These are phyloP conservation scores for Globisporangium recalcitrans DNA, from an alignment of 352 stramenopile species.

Conservation along the genomic window DNA sequence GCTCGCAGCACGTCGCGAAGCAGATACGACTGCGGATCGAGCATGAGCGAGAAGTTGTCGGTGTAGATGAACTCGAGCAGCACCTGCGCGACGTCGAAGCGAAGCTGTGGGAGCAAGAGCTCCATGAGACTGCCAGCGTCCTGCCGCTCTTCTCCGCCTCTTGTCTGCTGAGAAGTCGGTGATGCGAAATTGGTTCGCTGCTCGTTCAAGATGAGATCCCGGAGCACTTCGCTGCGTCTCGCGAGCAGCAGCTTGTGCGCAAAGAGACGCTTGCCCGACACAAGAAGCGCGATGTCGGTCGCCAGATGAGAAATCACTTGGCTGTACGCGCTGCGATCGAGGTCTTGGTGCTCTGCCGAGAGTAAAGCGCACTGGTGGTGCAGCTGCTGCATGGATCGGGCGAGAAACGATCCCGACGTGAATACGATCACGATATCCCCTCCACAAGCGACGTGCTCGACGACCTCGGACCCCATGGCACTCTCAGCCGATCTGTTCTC, in stretches of 20 bases:
- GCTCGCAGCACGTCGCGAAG: constrained; percentile 55
- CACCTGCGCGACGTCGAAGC: constrained; percentile 42
- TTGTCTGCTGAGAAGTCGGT: not conserved
- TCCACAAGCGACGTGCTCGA: constrained; percentile 48
- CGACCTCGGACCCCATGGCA: constrained; percentile 26
- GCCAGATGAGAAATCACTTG: constrained; percentile 6
- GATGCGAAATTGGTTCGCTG: constrained; percentile 18
- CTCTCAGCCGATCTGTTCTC: not conserved
- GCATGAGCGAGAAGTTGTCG: constrained; percentile 43
- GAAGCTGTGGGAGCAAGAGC: constrained; percentile 43
- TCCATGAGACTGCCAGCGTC: constrained; percentile 24
- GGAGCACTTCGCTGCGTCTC: constrained; percentile 41
- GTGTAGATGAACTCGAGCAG: constrained; percentile 76
- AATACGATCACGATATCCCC: constrained; percentile 41
- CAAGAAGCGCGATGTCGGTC: constrained; percentile 44
- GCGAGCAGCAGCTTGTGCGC: constrained; percentile 62
- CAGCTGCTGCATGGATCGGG: constrained; percentile 32
- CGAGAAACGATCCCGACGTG: constrained; percentile 46
- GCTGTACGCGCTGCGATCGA: not conserved
- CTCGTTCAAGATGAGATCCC: constrained; percentile 51
- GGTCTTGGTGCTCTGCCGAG: not conserved
- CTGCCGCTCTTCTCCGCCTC: not conserved
- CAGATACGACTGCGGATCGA: constrained; percentile 47
- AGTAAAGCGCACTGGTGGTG: constrained; percentile 19
- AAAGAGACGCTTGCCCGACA: constrained; percentile 32